Evolutionary conservation across 176 grass and related monocot species (phyloP), one percentile per base, ranked within the genome.

Genomic region (Triticum monococcum): DNA sequence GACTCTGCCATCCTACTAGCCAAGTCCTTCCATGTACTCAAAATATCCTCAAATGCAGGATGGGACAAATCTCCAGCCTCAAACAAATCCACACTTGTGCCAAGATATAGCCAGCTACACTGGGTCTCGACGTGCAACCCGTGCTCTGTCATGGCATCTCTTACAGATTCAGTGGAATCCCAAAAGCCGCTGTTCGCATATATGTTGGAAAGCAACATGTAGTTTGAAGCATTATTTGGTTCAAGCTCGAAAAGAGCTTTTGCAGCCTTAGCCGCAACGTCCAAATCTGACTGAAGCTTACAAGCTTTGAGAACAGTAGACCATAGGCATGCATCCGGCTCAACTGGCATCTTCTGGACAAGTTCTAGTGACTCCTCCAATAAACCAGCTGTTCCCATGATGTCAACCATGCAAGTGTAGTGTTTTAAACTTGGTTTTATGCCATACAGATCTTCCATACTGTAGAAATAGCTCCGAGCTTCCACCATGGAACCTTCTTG

Each of bases 341-440:
- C 82, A 72, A 92, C 31, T 18, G 90, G 89, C 82, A 94, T 92
- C 54, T 85, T 86, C 18, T 80, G 83, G 68, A 94, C 86, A 86
- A 94, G 72, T 64, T 89, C 76, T 72, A 94, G 36, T n/a, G 89
- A 89, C 40, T 92, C 89, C 17, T 70, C 82, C 18, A 92, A 85
- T 77, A 94, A 83, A 79, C 92, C 90, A 28, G 82, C 82, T 57
- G 78, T 76, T 77, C 85, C 92, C 85, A 94, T 78, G 79, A 92
- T 91, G 75, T 94, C 92, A 83, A 94, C 67, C 85, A 94, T 85
- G 83, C 90, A 94, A n/a, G 92, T 92, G 62, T 90, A 89, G 59
- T 94, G 92, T 62, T 92, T 89, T 77, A 94, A 61, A 77, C 85
- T 92, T 24, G 92, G 89, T 79, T 89, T 79, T 88, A 88, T 89